Evolutionary conservation across 148 eudicot species (phyloP), one percentile per base, ranked within the genome.

Genomic region (Cornus florida): DNA sequence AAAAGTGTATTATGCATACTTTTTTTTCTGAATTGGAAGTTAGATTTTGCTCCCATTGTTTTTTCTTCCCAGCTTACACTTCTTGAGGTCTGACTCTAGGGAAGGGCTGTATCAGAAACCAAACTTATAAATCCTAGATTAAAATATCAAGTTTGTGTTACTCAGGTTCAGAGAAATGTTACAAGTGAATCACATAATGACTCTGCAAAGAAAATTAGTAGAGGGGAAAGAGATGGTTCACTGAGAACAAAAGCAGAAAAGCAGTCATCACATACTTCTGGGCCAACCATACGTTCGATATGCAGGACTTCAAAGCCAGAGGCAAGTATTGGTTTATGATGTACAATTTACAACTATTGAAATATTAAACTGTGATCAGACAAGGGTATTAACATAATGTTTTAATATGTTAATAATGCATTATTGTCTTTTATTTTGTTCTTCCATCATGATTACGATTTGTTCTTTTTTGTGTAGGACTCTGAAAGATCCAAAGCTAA

Each of bases 271-370:
- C 77, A 75, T 35, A 56, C 85, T 28, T 57, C 75, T 39, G 24
- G 48, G 3, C 80, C 75, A 20, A 56, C 82, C 39, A 79, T 72
- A 8, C 50, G 38, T 35, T 35, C 38, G 38, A 35, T 35, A 35
- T 35, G 71, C 24, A 81, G 39, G 83, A 72, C 75, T 68, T 32
- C 75, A 33, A 86, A 82, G 80, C 38, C 23, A 62, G 93, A 86
- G 91, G 92, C 87, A 80, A 50, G 67, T 48, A 2, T 7, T 73
- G 5, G 10, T 72, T 73, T 39, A 43, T 66, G 32, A 10, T 41
- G 0, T 46, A 35, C 38, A 35, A 35, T 35, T 35, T 35, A 67
- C 28, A 13, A 67, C 50, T 50, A 10, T 53, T 48, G 38, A 71
- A 70, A 32, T 13, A 46, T 0, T 16, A 16, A 76, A 28, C 17